phyloP scores from a whole-genome alignment of 768 basidiomycete genomes.

The Rubroboletus satanas region DNA sequence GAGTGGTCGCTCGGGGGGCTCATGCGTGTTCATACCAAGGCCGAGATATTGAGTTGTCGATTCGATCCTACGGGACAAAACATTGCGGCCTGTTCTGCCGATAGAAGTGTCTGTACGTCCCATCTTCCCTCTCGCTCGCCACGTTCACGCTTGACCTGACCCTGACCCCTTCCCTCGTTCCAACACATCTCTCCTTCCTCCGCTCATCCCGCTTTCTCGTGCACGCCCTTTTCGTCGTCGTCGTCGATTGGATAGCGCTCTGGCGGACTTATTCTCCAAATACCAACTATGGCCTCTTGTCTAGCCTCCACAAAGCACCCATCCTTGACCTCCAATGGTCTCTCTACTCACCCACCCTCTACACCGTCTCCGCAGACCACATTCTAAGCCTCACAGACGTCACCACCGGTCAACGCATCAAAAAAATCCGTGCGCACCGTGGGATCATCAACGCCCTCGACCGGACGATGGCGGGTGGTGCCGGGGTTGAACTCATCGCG shows the following conservation, averaged over 20 bases:
- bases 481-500: conserved; percentile 79
- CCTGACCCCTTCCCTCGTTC: no score
- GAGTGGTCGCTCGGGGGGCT: background rate
- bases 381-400: conserved; percentile 73
- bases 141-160: conserved; percentile 1
- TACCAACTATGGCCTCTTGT: conserved; percentile 85
- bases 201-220: background rate
- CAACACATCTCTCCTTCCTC: background rate
- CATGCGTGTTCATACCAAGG: conserved; percentile 36
- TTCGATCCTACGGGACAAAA: conserved; percentile 95
- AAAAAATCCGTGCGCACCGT: conserved; percentile 82
- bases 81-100: conserved; percentile 88
- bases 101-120: conserved; percentile 82
- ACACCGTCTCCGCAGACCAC: conserved; percentile 90
- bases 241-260: conserved; percentile 47
- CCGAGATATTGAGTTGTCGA: conserved; percentile 86
- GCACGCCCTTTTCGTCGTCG: background rate
- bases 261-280: conserved; percentile 93
- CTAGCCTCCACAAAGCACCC: conserved; percentile 82
- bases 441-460: conserved; percentile 91
- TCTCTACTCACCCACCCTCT: conserved; percentile 64
- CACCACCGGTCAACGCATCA: conserved; percentile 75
- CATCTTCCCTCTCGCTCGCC: background rate
- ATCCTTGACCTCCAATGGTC: conserved; percentile 94
- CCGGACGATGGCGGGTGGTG: conserved; percentile 77